Conservation (phyloP, 805 yeast species). For the Wickerhamiella domercqiae region DNA sequence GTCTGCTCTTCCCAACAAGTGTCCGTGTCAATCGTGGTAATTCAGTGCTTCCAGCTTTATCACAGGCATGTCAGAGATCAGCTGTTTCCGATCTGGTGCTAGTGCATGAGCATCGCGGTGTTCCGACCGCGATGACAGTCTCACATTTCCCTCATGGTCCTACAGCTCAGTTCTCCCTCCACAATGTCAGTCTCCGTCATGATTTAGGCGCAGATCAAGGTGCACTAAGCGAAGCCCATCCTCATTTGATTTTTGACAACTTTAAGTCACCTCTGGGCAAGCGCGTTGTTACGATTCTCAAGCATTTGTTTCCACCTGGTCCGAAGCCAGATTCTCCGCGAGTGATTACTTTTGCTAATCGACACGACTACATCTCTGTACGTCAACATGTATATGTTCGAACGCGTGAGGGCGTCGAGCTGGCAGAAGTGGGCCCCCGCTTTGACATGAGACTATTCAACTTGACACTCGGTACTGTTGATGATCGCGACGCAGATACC, state of each 20-base stretch:
- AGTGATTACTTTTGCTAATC: conserved; percentile 83
- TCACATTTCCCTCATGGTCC: conserved; percentile 98
- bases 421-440: conserved; percentile 97
- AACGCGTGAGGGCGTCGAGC: conserved; percentile 74
- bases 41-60: conserved; percentile 69
- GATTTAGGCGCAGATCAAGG: conserved; percentile 67
- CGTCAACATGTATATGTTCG: conserved; percentile 90
- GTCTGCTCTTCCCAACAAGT: conserved; percentile 76
- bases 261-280: conserved; percentile 69
- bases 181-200: conserved; percentile 87
- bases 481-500: conserved; percentile 91
- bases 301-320: conserved; percentile 94
- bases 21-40: conserved; percentile 88
- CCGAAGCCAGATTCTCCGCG: conserved; percentile 78
- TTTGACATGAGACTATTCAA: conserved; percentile 93
- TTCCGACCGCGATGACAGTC: conserved; percentile 82
- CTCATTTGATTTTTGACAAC: conserved; percentile 86
- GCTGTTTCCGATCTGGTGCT: conserved; percentile 74
- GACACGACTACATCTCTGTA: conserved; percentile 83
- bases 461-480: conserved; percentile 75
- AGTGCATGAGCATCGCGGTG: conserved; percentile 95
- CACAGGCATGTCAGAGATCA: conserved; percentile 65
- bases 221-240: conserved; percentile 79
- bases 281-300: conserved; percentile 63
- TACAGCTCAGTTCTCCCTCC: conserved; percentile 82